Evolutionary conservation across 768 basidiomycete species (phyloP).

Genomic region (Rubroboletus satanas): DNA sequence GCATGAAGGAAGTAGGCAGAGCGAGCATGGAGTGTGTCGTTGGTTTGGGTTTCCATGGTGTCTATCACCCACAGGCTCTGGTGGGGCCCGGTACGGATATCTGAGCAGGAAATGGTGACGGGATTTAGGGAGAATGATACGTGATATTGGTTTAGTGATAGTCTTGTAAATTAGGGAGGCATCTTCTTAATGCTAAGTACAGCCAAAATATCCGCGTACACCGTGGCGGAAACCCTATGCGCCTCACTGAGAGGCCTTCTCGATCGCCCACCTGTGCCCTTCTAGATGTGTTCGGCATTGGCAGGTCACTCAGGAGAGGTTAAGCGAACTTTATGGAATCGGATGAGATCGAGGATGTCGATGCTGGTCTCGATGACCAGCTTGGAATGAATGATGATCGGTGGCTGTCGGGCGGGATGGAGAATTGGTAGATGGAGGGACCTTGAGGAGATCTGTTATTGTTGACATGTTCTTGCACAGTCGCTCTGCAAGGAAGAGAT

Average conservation of each 20-base stretch:
- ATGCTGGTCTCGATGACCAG: too few relatives aligned
- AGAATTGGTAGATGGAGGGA: background rate
- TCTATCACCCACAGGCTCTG: conserved; percentile 11
- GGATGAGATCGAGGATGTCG: background rate
- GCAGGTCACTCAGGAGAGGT: too few relatives aligned
- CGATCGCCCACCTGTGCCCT: background rate
- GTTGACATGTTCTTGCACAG: background rate
- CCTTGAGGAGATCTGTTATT: background rate
- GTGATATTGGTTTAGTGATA: background rate
- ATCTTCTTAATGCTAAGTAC: background rate
- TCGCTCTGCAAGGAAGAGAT: background rate
- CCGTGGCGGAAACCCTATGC: background rate
- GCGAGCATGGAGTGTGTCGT: conserved; percentile 33
- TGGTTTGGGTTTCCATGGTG: conserved; percentile 38
- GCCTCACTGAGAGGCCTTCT: too few relatives aligned
- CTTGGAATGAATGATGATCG: background rate
- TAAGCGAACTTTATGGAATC: background rate
- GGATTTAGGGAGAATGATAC: background rate
- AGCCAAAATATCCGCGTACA: background rate
- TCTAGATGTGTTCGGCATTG: background rate
- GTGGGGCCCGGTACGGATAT: conserved; percentile 19
- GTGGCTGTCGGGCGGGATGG: background rate
- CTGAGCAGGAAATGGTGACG: conserved; percentile 5
- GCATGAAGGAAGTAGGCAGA: conserved; percentile 35
- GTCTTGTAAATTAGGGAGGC: conserved; percentile 2